Evolutionary conservation across 2,329 filamentous ascomycete genomes (phyloP), one percentile per base, ranked within the genome.

Genomic region (Cylindrodendrum hubeiense): DNA sequence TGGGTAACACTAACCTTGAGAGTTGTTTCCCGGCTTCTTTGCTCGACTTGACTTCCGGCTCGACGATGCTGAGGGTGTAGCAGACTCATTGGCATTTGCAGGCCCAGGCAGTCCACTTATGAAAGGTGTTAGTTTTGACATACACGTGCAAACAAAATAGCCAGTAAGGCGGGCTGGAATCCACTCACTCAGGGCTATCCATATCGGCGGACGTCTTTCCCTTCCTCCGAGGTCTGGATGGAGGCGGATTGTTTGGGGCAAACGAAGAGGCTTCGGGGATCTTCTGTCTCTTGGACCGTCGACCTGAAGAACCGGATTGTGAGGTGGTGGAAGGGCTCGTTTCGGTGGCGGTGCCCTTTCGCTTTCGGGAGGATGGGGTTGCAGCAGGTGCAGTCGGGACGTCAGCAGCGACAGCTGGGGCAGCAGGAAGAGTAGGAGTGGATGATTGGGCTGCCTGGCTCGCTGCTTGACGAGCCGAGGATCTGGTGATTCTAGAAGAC

Each of bases 401-500:
- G 72, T 78, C 76, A 61, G 76, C 70, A 71, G 78, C 70, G 75
- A 78, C 71, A 72, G 81, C 76, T 73, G 78, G 71, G 59, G 83
- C 78, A 71, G 79, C 74, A 67, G 80, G 69, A 73, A 81, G 70
- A 75, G 82, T 78, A 77, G 81, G 76, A 75, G 80, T 76, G 68
- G 77, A 79, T 50, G 84, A 79, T 76, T 83, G 82, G 73, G 82
- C 83, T 82, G 84, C 82, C 78, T 84, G 85, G 78, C 81, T 89
- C 79, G 93, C 92, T 85, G 93, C 93, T 89, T 93, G 91, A 86
- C 94, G 94, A 85, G 95, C 92, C 82, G 95, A 92, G 77, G 95
- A 96, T 86, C 95, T 94, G 87, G 95, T 98, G 77, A 96, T 91
- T 93, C 95, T 98, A 89, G 90, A 86, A 89, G 93, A 93, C 94